These are phyloP conservation scores for Fusarium sp. DNA, from an alignment of 2,329 filamentous ascomycete species.

Conservation along the genomic window DNA sequence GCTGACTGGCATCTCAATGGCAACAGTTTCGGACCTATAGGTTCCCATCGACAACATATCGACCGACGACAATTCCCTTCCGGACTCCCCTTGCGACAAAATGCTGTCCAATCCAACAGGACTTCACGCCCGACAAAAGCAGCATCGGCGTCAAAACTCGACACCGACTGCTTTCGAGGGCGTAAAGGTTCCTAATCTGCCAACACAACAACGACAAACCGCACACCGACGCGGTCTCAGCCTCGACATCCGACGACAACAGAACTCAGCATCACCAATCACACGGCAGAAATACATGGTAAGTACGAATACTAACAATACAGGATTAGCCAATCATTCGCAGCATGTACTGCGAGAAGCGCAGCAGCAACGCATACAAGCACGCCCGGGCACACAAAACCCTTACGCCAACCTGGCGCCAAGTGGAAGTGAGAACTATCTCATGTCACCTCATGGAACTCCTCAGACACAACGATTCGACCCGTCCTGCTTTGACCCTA, in stretches of 20 bases:
- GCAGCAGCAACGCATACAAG: slow-evolving; percentile 85
- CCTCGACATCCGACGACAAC: slow-evolving; percentile 80
- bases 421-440: slow-evolving; percentile 67
- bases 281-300: slow-evolving; percentile 58
- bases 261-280: slow-evolving; percentile 53
- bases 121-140: slow-evolving; percentile 72
- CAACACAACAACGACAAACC: slow-evolving; percentile 61
- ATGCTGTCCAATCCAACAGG: slow-evolving; percentile 86
- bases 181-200: slow-evolving; percentile 77
- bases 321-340: slow-evolving; percentile 69
- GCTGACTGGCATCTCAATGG: slow-evolving; percentile 12
- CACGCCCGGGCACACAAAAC: slow-evolving; percentile 77
- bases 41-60: slow-evolving; percentile 65
- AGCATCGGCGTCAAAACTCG: slow-evolving; percentile 89
- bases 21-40: slow-evolving; percentile 63
- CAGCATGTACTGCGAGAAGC: slow-evolving; percentile 91
- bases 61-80: slow-evolving; percentile 69
- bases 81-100: slow-evolving; percentile 78
- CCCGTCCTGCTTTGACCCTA: slow-evolving; percentile 61
- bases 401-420: slow-evolving; percentile 54
- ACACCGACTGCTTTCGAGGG: slow-evolving; percentile 85
- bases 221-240: slow-evolving; percentile 87
- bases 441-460: slow-evolving; percentile 70
- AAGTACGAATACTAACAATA: slow-evolving; percentile 69
- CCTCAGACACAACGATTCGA: slow-evolving; percentile 70